These are phyloP conservation scores for Sutorius australiensis DNA, from an alignment of 768 basidiomycete species.

Conservation along the genomic window DNA sequence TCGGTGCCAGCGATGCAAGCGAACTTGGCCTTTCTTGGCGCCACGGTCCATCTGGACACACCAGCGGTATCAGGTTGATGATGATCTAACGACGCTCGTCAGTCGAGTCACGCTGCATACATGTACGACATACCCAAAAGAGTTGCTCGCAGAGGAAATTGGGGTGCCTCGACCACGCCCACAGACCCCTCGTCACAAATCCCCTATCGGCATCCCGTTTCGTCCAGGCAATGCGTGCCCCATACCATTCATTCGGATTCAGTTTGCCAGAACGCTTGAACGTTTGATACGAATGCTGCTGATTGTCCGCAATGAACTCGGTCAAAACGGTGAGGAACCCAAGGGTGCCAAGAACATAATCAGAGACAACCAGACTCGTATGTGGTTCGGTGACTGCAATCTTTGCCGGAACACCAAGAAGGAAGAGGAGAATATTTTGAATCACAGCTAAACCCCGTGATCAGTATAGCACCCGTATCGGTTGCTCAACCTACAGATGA, in stretches of 20 bases:
- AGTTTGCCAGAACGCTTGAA: conserved; percentile 56
- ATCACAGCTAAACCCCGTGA: conserved; percentile 44
- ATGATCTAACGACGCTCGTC: conserved; percentile 46
- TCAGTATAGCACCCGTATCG: conserved; percentile 1
- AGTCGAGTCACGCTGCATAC: not conserved
- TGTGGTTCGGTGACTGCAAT: conserved; percentile 54
- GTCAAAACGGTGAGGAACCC: conserved; percentile 56
- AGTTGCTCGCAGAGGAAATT: conserved; percentile 89
- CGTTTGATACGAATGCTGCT: conserved; percentile 81
- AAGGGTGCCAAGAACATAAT: conserved; percentile 56
- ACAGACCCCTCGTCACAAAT: conserved; percentile 81
- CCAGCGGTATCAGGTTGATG: conserved; percentile 62
- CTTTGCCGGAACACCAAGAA: conserved; percentile 61
- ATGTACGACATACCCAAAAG: conserved; percentile 62
- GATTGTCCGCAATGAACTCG: conserved; percentile 88
- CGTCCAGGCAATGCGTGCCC: conserved; percentile 64
- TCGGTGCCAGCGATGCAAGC: conserved; percentile 30
- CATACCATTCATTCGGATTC: conserved; percentile 52
- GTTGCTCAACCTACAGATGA: conserved; percentile 53
- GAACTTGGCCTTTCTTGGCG: conserved; percentile 23
- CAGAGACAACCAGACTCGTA: conserved; percentile 49
- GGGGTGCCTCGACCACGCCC: conserved; percentile 86
- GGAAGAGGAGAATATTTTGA: conserved; percentile 79
- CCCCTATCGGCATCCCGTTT: conserved; percentile 70
- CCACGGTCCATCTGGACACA: conserved; percentile 37